Conservation (phyloP, 176 grass and related monocot species). For the Triticum urartu region DNA sequence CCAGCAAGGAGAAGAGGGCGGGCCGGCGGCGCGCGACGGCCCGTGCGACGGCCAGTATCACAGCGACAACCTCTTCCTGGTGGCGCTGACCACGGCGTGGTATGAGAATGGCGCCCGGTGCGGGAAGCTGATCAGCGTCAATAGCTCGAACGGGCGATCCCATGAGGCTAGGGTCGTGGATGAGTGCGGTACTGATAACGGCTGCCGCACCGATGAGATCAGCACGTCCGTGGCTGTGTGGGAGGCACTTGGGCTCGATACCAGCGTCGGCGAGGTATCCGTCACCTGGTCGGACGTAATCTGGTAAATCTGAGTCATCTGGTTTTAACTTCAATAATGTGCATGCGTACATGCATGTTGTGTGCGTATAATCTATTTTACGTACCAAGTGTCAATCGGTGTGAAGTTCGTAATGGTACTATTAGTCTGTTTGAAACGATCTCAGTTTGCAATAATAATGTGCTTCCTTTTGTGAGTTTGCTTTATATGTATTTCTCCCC, state of each 20-base stretch:
- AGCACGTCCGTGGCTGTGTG: constrained; percentile 33
- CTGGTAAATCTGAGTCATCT: too few relatives aligned
- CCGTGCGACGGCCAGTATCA: constrained; percentile 21
- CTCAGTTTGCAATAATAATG: too few relatives aligned
- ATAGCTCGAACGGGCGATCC: background rate
- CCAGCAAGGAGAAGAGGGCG: background rate
- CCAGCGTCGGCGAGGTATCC: constrained; percentile 1
- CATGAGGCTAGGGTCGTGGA: constrained; percentile 31
- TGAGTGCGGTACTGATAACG: background rate
- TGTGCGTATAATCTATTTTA: too few relatives aligned
- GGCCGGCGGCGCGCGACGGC: constrained; percentile 4
- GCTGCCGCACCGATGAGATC: too few relatives aligned
- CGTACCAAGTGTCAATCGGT: too few relatives aligned
- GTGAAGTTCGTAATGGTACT: too few relatives aligned
- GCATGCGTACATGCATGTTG: too few relatives aligned
- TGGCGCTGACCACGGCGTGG: constrained; percentile 31
- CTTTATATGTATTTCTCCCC: too few relatives aligned
- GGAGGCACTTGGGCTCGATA: constrained; percentile 35
- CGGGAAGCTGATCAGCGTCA: constrained; percentile 12
- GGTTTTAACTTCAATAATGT: too few relatives aligned
- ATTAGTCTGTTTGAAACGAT: too few relatives aligned
- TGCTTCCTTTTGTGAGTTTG: too few relatives aligned
- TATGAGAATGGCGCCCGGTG: background rate
- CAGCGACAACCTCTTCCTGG: constrained; percentile 5
- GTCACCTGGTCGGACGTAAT: constrained; percentile 40